Base-by-base conservation (phyloP, 805 yeast genomes). In the Metschnikowia cubensis region DNA sequence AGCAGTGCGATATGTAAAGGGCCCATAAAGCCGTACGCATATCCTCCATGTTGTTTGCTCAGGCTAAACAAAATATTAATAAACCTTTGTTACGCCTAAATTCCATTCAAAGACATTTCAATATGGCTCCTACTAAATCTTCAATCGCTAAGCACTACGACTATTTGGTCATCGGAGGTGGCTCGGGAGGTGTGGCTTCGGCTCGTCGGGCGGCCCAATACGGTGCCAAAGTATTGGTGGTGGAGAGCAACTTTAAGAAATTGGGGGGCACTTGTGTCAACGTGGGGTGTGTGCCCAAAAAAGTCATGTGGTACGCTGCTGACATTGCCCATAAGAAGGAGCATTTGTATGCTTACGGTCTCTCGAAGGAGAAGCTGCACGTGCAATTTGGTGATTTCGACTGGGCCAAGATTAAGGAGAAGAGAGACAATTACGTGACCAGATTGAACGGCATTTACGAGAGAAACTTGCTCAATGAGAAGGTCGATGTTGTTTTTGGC, bases 261-360 rank as follows among this genome's bases (percentile, higher is more conserved):
- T 79, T 94, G 70, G 99, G 99, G 51, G 99, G 99, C 29, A 94
- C 99, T 38, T 94, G 99, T 79, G 99, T 94, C 54, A 94, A 94
- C 67, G 98, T 92, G 40, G 99, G 99, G 18, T 94, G 99, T 77
- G 99, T 94, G 44, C 99, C 99, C 43, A 94, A 94, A 77, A 94
- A 94, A 68, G 89, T 94, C 42, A 91, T 94, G 97, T 94, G 99
- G 99, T 85, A 91, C 60, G 97, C 97, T 10, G 84, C 94, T 31
- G 97, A 91, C 60, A 70, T 89, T 67, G 97, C 97, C 17, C 79
- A 80, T 55, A 84, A 83, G 63, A 73, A 87, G 53, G 71, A 76
- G 39, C 85, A 88, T 43, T 96, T 96, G 53, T 74, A 79, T 57
- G 89, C 86, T 55, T 94, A 92, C 65, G 96, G 97, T 0, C 85